A percentile compares a stretch with the other conserved stretches of the same genome.
These are phyloP conservation scores for Apophysomyces ossiformis DNA, from an alignment of 371 early-diverging fungal species.

Conservation along the genomic window DNA sequence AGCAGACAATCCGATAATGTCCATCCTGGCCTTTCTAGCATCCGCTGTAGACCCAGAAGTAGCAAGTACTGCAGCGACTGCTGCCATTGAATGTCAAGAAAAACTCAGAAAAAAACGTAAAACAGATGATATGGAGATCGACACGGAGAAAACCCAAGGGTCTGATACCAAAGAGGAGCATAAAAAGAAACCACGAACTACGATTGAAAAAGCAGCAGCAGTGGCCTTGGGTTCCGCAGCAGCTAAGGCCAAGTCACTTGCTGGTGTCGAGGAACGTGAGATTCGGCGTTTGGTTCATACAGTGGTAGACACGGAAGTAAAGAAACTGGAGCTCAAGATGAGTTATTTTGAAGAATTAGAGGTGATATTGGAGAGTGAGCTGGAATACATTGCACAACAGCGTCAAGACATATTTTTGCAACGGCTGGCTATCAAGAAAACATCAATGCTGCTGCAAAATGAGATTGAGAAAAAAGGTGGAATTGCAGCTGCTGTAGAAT, in stretches of 20 bases:
- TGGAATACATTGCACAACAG: slow-evolving; percentile 81
- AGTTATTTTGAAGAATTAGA: slow-evolving; percentile 92
- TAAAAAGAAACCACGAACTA: slow-evolving; percentile 48
- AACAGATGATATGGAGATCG: slow-evolving; percentile 23
- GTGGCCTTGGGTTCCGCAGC: slow-evolving; percentile 73
- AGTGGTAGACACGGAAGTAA: slow-evolving; percentile 84
- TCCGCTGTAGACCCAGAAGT: slow-evolving; percentile 91
- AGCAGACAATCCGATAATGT: slow-evolving; percentile 97
- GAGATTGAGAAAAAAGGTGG: slow-evolving; percentile 51
- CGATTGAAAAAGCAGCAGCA: slow-evolving; percentile 64
- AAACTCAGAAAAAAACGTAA: slow-evolving; percentile 36
- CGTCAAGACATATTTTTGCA: slow-evolving; percentile 82
- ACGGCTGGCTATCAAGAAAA: slow-evolving; percentile 69
- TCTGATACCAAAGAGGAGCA: slow-evolving; percentile 7
- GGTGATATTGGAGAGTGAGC: slow-evolving; percentile 82
- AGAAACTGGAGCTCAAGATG: slow-evolving; percentile 91
- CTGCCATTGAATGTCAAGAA: slow-evolving; percentile 43
- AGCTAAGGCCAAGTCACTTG: slow-evolving; percentile 69
- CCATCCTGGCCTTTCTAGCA: slow-evolving; percentile 94
- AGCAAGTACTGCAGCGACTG: slow-evolving; percentile 80
- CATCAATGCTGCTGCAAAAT: slow-evolving; percentile 53
- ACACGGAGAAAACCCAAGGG: slow-evolving; percentile 19
- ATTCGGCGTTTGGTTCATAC: slow-evolving; percentile 77
- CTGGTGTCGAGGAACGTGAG: slow-evolving; percentile 79
- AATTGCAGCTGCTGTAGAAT: slow-evolving; percentile 37